Evolutionary conservation across 371 early-diverging fungal genomes (phyloP), one percentile per base, ranked within the genome.

Genomic region (Mortierella sp.): DNA sequence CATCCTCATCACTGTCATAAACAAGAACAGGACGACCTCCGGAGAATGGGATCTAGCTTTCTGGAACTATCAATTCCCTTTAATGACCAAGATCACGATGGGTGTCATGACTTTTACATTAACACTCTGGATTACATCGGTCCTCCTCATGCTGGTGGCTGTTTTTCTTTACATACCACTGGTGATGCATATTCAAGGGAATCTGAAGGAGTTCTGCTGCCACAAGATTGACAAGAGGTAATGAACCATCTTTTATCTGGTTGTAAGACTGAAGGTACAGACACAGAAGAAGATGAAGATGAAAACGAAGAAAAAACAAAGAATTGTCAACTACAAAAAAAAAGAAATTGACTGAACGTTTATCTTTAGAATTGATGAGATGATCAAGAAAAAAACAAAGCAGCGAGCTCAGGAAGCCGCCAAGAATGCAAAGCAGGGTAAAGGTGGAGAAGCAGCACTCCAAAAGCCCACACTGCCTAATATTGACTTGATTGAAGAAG

Each of bases 161-260:
- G 82, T 85, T 30, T 52, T 92, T 28, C 60, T 95, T 7, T 96
- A 96, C 74, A 84, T 96, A 29, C 95, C 95, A 5, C 84, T 96
- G 57, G 82, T 94, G 51, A 89, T 88, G 68, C 84, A 87, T 15
- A 94, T 96, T 63, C 89, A 91, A 44, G 97, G 97, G 15, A 96
- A 95, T 75, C 81, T 96, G 52, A 96, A 96, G 74, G 97, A 96
- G 71, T 96, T 93, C 72, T 94, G 94, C 69, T 94, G 94, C 65
- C 94, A 95, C 82, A 94, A 93, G 79, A 92, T 96, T 56, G 97
- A 96, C 80, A 96, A 95, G 80, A 83, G 95, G 89, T 87, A 83
- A 66, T 44, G 26, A 21, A 2, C 37, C 18, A 16, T 47, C 9
- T 9, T 37, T 3, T 5, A 37, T 37, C 5, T 9, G 9, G 3